phyloP scores from a whole-genome alignment of 768 basidiomycete species.

The Dendrothele bispora region DNA sequence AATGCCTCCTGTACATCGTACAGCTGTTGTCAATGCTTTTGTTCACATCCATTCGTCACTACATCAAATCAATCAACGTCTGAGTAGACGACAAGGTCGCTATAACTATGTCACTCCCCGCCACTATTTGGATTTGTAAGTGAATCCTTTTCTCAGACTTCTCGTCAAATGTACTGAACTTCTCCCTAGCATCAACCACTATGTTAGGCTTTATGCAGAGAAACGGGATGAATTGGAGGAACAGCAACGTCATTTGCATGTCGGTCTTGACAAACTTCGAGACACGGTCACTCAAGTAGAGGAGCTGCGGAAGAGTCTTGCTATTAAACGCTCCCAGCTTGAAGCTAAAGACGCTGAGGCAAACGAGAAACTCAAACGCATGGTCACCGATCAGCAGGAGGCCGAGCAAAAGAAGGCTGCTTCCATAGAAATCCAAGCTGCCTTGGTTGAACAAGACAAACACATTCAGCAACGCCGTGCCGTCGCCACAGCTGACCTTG shows the following conservation, averaged over 20 bases:
- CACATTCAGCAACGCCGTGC: constrained; percentile 85
- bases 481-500: constrained; percentile 92
- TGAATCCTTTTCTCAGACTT: constrained; percentile 16
- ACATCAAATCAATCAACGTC: constrained; percentile 83
- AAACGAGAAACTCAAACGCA: constrained; percentile 94
- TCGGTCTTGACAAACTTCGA: constrained; percentile 93
- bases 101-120: constrained; percentile 97
- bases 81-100: constrained; percentile 91
- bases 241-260: constrained; percentile 97
- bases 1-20: constrained; percentile 87
- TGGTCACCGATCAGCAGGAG: constrained; percentile 98
- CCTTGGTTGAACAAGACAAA: constrained; percentile 87
- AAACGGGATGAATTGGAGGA: constrained; percentile 98
- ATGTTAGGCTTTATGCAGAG: constrained; percentile 91
- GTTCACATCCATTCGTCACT: constrained; percentile 90
- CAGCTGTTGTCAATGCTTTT: constrained; percentile 89
- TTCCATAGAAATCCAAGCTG: constrained; percentile 94
- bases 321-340: constrained; percentile 89
- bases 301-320: constrained; percentile 91
- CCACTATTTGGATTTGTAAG: constrained; percentile 98
- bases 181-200: constrained; percentile 84
- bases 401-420: constrained; percentile 98
- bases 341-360: constrained; percentile 94
- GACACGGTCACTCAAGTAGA: constrained; percentile 98
- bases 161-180: constrained; percentile 10